phyloP scores from a whole-genome alignment of 1,139 yeast species.

The Saccharomyces uvarum region DNA sequence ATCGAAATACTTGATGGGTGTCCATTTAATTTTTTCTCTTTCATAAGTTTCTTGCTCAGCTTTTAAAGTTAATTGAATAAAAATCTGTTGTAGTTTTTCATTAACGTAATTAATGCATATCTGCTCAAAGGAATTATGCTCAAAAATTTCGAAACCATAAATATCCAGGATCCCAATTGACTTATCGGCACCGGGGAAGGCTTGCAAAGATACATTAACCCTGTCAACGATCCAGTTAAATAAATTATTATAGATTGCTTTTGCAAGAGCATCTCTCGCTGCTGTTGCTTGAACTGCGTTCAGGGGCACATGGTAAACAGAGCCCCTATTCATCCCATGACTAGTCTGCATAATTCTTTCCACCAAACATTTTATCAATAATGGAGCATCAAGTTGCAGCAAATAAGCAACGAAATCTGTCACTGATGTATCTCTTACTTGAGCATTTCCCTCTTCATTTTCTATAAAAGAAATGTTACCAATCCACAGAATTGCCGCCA shows the following conservation, averaged over 20 bases:
- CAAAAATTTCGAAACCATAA: conserved; percentile 96
- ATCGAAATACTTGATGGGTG: conserved; percentile 93
- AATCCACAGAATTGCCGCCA: conserved; percentile 86
- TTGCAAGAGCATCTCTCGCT: conserved; percentile 90
- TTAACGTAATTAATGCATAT: conserved; percentile 94
- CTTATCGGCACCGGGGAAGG: conserved; percentile 47
- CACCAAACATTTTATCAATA: conserved; percentile 59
- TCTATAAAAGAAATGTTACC: conserved; percentile 86
- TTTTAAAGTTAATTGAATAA: conserved; percentile 87
- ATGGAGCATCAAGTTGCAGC: conserved; percentile 66
- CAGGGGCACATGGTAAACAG: conserved; percentile 89
- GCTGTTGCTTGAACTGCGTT: conserved; percentile 90
- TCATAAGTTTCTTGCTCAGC: conserved; percentile 97
- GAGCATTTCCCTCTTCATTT: conserved; percentile 80
- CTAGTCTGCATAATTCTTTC: conserved; percentile 85
- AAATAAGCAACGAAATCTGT: conserved; percentile 91
- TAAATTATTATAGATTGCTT: conserved; percentile 83
- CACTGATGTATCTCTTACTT: conserved; percentile 74
- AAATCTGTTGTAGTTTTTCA: conserved; percentile 94
- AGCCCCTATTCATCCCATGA: conserved; percentile 83
- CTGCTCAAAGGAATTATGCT: conserved; percentile 93
- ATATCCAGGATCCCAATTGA: conserved; percentile 94
- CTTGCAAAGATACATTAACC: conserved; percentile 66
- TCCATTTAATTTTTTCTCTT: conserved; percentile 93
- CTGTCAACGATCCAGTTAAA: conserved; percentile 98